Conservation (phyloP, 2,329 filamentous ascomycete genomes). For the Trichoderma citrinoviride region DNA sequence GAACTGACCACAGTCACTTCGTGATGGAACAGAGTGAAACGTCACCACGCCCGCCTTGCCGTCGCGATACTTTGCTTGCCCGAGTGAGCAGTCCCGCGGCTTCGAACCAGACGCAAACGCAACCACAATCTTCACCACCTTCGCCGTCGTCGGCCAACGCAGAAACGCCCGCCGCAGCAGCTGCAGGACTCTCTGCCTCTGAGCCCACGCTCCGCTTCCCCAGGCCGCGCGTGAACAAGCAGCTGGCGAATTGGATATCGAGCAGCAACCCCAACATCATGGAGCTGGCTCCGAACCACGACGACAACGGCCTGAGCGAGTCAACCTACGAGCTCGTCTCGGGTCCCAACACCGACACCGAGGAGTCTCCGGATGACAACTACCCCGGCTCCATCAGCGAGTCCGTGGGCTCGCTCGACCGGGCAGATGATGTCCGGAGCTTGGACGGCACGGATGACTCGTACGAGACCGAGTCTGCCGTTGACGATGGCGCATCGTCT, state of each 20-base stretch:
- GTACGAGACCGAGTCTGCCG: conserved; percentile 42
- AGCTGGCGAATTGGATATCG: conserved; percentile 59
- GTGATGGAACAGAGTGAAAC: conserved; percentile 52
- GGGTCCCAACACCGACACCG: conserved; percentile 47
- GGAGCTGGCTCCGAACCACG: conserved; percentile 44
- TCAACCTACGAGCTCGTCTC: conserved; percentile 57
- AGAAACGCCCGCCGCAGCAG: conserved; percentile 20
- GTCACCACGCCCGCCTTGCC: conserved; percentile 28
- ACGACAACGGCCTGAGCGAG: conserved; percentile 53
- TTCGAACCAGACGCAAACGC: background rate
- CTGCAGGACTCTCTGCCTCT: conserved; percentile 38
- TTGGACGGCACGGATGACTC: conserved; percentile 49
- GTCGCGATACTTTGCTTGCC: conserved; percentile 32
- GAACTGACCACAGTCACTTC: conserved; percentile 38
- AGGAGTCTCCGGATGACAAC: conserved; percentile 52
- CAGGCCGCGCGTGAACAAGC: conserved; percentile 52
- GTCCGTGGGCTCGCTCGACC: conserved; percentile 52
- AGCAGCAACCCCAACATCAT: conserved; percentile 58
- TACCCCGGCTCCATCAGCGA: conserved; percentile 48
- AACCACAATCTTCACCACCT: background rate
- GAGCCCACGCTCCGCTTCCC: conserved; percentile 56
- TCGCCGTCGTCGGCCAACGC: conserved; percentile 19
- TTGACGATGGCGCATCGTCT: conserved; percentile 32
- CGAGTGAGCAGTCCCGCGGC: conserved; percentile 27
- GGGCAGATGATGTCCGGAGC: conserved; percentile 52